phyloP scores from a whole-genome alignment of 139 green algal genomes.

The Tetradesmus lagerheimii region DNA sequence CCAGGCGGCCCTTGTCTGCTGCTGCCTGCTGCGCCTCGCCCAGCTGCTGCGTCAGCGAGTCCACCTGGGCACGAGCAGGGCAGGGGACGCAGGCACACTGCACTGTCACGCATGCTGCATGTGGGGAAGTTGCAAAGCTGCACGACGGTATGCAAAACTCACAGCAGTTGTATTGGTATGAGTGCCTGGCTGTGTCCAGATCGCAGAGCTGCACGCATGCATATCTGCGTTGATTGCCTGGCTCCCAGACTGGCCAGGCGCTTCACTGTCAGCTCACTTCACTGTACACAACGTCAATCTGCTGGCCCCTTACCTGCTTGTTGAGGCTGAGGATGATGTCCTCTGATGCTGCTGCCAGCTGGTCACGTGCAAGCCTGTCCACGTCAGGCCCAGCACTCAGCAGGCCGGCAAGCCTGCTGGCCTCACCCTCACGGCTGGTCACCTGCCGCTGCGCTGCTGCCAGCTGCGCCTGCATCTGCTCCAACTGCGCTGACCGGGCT shows the following conservation, averaged over 20 bases:
- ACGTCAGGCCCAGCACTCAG: constrained; percentile 60
- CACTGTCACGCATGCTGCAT: not conserved
- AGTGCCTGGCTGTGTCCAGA: too few relatives aligned
- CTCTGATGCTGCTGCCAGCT: constrained; percentile 5
- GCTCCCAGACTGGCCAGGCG: too few relatives aligned
- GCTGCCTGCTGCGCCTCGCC: constrained; percentile 37
- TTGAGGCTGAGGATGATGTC: constrained; percentile 52
- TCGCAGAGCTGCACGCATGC: too few relatives aligned
- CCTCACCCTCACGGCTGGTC: constrained; percentile 62
- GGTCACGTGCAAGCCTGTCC: constrained; percentile 59
- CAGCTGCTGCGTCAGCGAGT: constrained; percentile 58
- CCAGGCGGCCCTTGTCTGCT: constrained; percentile 21
- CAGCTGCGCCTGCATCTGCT: constrained; percentile 32
- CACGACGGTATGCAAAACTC: too few relatives aligned
- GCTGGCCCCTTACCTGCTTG: constrained; percentile 49
- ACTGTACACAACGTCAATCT: not conserved
- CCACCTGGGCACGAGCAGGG: constrained; percentile 39
- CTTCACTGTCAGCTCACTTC: too few relatives aligned
- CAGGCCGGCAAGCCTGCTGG: constrained; percentile 58
- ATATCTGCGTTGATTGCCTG: too few relatives aligned
- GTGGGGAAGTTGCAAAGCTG: too few relatives aligned
- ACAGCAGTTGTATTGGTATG: too few relatives aligned
- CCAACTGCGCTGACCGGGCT: constrained; percentile 22
- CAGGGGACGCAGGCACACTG: not conserved
- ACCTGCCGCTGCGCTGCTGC: not conserved